A percentile compares a stretch with the other conserved stretches of the same genome.
phyloP scores from a whole-genome alignment of 2,329 filamentous ascomycete genomes.

The Cercospora sojina region DNA sequence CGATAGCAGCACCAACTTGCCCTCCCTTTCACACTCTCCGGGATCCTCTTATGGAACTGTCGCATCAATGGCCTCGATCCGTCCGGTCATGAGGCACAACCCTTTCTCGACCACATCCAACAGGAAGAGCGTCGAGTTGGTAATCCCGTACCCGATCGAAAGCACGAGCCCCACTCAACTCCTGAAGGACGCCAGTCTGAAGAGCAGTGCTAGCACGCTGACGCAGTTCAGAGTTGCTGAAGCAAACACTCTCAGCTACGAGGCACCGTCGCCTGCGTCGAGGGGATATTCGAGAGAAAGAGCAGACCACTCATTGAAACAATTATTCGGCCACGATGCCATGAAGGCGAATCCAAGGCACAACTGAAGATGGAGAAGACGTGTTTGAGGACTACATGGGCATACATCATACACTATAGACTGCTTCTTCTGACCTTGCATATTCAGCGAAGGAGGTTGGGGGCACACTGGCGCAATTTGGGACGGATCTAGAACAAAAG shows the following conservation, averaged over 20 bases:
- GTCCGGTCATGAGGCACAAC: constrained; percentile 43
- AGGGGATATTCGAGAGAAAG: constrained; percentile 7
- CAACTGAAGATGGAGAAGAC: not conserved
- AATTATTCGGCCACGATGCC: constrained; percentile 39
- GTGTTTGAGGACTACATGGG: not conserved
- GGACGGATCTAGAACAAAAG: not conserved
- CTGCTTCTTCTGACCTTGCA: not conserved
- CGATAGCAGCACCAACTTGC: constrained; percentile 38
- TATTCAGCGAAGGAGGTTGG: constrained; percentile 8
- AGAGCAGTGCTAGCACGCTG: constrained; percentile 36
- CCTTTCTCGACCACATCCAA: constrained; percentile 42
- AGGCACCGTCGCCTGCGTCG: constrained; percentile 11
- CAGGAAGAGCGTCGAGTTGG: constrained; percentile 43
- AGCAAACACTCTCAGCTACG: constrained; percentile 30
- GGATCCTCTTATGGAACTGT: constrained; percentile 45
- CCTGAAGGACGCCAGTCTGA: constrained; percentile 33
- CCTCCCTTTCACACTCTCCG: constrained; percentile 50
- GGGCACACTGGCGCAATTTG: not conserved
- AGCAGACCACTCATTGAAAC: constrained; percentile 34
- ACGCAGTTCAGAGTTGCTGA: constrained; percentile 36
- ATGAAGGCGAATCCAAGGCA: constrained; percentile 33
- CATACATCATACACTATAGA: constrained; percentile 8
- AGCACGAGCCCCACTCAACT: constrained; percentile 27
- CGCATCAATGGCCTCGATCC: constrained; percentile 44
- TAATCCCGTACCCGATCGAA: constrained; percentile 41